Evolutionary conservation across 805 yeast genomes (phyloP).

Genomic region (Naumovozyma dairenensis): DNA sequence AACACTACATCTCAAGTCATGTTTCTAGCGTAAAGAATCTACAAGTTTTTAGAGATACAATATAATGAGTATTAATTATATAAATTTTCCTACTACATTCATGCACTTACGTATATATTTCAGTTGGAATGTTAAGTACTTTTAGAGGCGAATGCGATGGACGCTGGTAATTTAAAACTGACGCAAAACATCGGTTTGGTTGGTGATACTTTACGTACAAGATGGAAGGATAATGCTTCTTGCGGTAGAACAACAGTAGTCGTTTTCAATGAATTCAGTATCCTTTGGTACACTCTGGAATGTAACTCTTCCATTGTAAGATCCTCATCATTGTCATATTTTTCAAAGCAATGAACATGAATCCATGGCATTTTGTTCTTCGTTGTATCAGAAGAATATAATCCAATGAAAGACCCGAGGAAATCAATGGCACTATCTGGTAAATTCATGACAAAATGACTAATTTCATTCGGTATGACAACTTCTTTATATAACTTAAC

Average conservation of each 20-base stretch:
- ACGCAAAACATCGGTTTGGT: slow-evolving; percentile 95
- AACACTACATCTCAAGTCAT: too few species aligned
- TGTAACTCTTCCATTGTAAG: slow-evolving; percentile 62
- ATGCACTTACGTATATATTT: too few species aligned
- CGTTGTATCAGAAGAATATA: slow-evolving; percentile 37
- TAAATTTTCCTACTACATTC: too few species aligned
- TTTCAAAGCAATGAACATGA: slow-evolving; percentile 89
- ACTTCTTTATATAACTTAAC: slow-evolving; percentile 28
- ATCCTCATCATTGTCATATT: slow-evolving; percentile 67
- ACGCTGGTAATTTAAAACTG: slow-evolving; percentile 54
- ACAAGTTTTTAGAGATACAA: too few species aligned
- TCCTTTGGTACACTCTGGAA: slow-evolving; percentile 50
- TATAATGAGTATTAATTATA: too few species aligned
- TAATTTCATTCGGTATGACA: slow-evolving; percentile 21
- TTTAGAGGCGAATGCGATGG: slow-evolving; percentile 8
- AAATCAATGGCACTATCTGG: slow-evolving; percentile 90
- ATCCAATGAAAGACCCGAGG: slow-evolving; percentile 65
- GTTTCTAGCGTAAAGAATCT: too few species aligned
- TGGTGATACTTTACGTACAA: slow-evolving; percentile 92
- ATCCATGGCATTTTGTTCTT: slow-evolving; percentile 59
- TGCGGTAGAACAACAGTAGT: slow-evolving; percentile 40
- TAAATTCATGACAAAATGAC: slow-evolving; percentile 87
- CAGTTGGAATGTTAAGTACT: too few species aligned
- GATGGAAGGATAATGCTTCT: slow-evolving; percentile 51
- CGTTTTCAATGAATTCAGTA: slow-evolving; percentile 35